Base-by-base conservation (phyloP, 2,329 filamentous ascomycete species). In the Diaporthe ampelina region DNA sequence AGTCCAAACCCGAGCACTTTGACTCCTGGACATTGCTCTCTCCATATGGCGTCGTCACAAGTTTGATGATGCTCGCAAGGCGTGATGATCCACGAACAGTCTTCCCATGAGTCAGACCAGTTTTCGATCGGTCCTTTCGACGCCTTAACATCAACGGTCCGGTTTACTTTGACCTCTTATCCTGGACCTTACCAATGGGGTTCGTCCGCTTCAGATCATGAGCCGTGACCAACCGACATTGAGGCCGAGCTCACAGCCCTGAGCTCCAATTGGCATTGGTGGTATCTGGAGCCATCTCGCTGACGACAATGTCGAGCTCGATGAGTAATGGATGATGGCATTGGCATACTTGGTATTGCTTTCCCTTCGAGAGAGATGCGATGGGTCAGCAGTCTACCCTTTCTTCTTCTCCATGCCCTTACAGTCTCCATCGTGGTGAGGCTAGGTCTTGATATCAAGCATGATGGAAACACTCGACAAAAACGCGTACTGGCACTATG, bases 301-400 rank as follows among this genome's bases (percentile, higher is more conserved):
- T 67, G 45, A 37, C 48, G 48, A 68, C 48, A 40, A 40, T 54
- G 2, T 68, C 6, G 63, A 29, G 32, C 48, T 68, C 8, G 4
- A 54, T 68, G 63, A 52, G 29, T 40, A 54, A 21, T 68, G 32
- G 63, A 68, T 52, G 29, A 37, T 37, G 29, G 21, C 45, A 52
- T 24, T 24, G 45, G 21, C 17, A 24, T 37, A n/a, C 45, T 19
- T 10, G 10, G 45, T 26, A 13, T 7, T 10, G 15, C 19, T 0
- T 7, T 13, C 13, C 32, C n/a, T 50, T 68, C n/a, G 40, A 68
- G 63, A 68, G 63, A 48, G 45, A 37, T 13, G 15, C 19, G 19
- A n/a, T 54, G 32, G 19, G 5, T 32, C n/a, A 8, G n/a, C 9
- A 13, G 9, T 17, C 9, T 29, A 9, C 32, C 19, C 4, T 40